A percentile compares a stretch with the other conserved stretches of the same genome.
Evolutionary conservation across 2,329 filamentous ascomycete genomes (phyloP).

Genomic region (Phoma herbarum): DNA sequence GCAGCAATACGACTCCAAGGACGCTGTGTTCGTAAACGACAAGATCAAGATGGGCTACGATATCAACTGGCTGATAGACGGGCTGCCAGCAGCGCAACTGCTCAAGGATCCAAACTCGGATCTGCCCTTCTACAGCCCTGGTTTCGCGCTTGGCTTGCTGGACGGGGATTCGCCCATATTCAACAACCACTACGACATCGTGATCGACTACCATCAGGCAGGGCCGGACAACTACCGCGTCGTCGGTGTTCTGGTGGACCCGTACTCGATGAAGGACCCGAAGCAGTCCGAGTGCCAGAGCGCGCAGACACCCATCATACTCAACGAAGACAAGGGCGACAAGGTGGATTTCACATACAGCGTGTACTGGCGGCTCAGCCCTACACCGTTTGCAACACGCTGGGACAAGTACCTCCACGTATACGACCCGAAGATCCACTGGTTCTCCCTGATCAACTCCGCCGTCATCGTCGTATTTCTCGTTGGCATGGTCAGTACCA

Average conservation of each 20-base stretch:
- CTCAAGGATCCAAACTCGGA: conserved; percentile 79
- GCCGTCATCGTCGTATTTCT: conserved; percentile 94
- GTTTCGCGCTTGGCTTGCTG: conserved; percentile 78
- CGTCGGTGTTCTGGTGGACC: conserved; percentile 89
- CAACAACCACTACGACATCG: conserved; percentile 96
- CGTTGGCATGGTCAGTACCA: conserved; percentile 89
- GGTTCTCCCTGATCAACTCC: conserved; percentile 97
- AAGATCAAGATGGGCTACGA: conserved; percentile 88
- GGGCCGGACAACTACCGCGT: conserved; percentile 78
- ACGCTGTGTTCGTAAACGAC: conserved; percentile 81
- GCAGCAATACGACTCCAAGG: conserved; percentile 70
- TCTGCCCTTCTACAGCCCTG: conserved; percentile 86
- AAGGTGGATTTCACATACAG: conserved; percentile 89
- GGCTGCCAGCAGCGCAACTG: conserved; percentile 86
- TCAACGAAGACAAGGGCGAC: conserved; percentile 71
- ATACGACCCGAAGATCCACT: conserved; percentile 97
- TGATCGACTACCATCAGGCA: conserved; percentile 90
- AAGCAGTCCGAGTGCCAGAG: conserved; percentile 71
- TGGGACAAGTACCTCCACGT: conserved; percentile 99
- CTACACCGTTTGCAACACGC: conserved; percentile 91
- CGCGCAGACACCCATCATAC: conserved; percentile 66
- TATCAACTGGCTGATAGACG: conserved; percentile 95
- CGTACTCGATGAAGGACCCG: conserved; percentile 72
- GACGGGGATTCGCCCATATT: conserved; percentile 67
- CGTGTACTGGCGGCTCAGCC: conserved; percentile 84